Percentiles rank a stretch among this genome's conserved stretches.
Conservation (phyloP, 495 filamentous ascomycete species). For the Neurospora tetrasperma region DNA sequence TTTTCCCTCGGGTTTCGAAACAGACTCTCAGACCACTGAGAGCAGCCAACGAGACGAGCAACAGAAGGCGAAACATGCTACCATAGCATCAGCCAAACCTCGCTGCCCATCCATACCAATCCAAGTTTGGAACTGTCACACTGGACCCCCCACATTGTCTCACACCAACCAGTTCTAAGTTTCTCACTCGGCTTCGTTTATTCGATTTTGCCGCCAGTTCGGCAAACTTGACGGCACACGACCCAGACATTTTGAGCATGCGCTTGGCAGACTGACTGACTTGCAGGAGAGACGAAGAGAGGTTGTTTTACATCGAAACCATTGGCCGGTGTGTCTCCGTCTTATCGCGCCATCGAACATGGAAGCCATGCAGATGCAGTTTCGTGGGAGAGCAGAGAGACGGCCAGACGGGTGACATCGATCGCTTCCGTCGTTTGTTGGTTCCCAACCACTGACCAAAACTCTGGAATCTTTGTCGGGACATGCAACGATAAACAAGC, state of each 20-base stretch:
- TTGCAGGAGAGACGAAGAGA: background rate
- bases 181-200: background rate
- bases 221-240: background rate
- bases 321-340: conserved; percentile 6
- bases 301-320: background rate
- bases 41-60: background rate
- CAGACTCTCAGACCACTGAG: background rate
- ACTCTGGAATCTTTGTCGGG: background rate
- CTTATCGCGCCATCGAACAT: conserved; percentile 17
- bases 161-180: background rate
- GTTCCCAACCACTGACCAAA: conserved; percentile 11
- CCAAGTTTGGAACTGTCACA: background rate
- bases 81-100: background rate
- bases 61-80: background rate
- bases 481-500: conserved; percentile 4
- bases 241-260: background rate
- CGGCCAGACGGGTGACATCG: conserved; percentile 1
- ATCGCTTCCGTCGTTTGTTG: background rate
- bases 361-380: conserved; percentile 6
- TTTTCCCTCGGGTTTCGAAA: background rate
- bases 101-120: background rate
- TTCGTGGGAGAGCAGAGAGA: conserved; percentile 8
- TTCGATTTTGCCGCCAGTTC: background rate
- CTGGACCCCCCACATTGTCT: background rate
- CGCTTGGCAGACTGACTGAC: conserved; percentile 6